Percentiles rank a stretch among this genome's conserved stretches.
phyloP scores from a whole-genome alignment of 495 filamentous ascomycete species.

The Neurospora tetrasperma region DNA sequence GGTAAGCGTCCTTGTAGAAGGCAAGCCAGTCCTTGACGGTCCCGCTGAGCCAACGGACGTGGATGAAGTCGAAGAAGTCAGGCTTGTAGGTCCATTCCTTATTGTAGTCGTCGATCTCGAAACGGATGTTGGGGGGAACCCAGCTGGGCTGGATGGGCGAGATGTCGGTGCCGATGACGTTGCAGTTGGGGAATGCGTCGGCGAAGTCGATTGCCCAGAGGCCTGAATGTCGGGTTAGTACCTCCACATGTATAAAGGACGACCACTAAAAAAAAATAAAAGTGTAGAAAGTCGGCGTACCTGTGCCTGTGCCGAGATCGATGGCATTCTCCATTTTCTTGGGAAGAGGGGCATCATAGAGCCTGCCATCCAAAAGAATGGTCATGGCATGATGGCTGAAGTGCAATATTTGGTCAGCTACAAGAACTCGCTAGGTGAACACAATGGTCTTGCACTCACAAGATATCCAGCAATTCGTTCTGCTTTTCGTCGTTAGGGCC shows the following conservation, averaged over 20 bases:
- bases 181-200: conserved; percentile 10
- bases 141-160: conserved; percentile 47
- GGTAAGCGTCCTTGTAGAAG: conserved; percentile 24
- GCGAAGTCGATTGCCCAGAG: background rate
- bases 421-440: background rate
- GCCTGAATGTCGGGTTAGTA: background rate
- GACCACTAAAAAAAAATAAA: too few species aligned
- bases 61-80: conserved; percentile 44
- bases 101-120: conserved; percentile 51
- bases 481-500: conserved; percentile 30
- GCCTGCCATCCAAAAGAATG: conserved; percentile 40
- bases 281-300: background rate
- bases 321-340: conserved; percentile 37
- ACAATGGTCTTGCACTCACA: conserved; percentile 11
- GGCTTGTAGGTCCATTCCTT: conserved; percentile 36
- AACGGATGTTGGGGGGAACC: conserved; percentile 46
- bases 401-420: background rate
- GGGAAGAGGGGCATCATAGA: conserved; percentile 46
- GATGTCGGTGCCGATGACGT: conserved; percentile 48
- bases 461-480: conserved; percentile 31
- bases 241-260: too few species aligned
- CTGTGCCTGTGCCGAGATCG: conserved; percentile 47
- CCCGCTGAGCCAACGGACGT: conserved; percentile 43
- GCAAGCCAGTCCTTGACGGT: conserved; percentile 39
- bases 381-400: conserved; percentile 4